Evolutionary conservation across 495 filamentous ascomycete species (phyloP).

Genomic region (Penicillium bovifimosum): DNA sequence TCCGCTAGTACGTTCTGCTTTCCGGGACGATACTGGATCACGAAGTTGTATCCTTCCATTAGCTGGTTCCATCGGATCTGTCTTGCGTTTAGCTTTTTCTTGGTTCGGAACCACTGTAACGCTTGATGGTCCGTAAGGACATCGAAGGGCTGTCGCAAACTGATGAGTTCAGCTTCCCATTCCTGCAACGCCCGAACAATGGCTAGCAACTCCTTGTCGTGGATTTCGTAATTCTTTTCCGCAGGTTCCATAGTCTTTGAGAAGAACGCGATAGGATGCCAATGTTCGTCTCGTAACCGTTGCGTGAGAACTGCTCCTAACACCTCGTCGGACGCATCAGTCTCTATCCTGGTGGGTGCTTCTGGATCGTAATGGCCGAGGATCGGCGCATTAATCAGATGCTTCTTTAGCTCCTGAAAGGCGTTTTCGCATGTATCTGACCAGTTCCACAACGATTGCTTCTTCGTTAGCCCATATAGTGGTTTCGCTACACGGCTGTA

Average conservation of each 20-base stretch:
- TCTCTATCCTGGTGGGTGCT: no score
- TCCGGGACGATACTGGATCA: no score
- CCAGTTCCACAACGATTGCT: no score
- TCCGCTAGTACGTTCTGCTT: no score
- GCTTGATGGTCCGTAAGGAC: slow-evolving; percentile 13
- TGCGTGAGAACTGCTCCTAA: slow-evolving; percentile 12
- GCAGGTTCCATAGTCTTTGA: slow-evolving; percentile 14
- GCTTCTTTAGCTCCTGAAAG: slow-evolving; percentile 10
- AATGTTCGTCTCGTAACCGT: no score
- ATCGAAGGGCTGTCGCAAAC: slow-evolving; percentile 3
- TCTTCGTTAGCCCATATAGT: neutral
- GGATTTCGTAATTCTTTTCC: slow-evolving; percentile 28
- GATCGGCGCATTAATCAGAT: slow-evolving; percentile 3
- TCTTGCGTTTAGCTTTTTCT: no score
- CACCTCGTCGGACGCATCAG: no score
- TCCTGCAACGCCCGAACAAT: slow-evolving; percentile 13
- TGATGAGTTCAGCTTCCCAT: slow-evolving; percentile 12
- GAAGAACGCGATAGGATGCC: no score
- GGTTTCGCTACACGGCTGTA: slow-evolving; percentile 17
- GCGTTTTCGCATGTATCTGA: no score
- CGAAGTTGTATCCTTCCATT: no score
- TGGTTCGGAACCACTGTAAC: no score
- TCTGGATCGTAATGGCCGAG: slow-evolving; percentile 11
- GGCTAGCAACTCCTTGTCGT: slow-evolving; percentile 24
- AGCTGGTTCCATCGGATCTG: no score